phyloP scores from a whole-genome alignment of 1,284 basidiomycete genomes.

The Phylloboletellus chloephorus region DNA sequence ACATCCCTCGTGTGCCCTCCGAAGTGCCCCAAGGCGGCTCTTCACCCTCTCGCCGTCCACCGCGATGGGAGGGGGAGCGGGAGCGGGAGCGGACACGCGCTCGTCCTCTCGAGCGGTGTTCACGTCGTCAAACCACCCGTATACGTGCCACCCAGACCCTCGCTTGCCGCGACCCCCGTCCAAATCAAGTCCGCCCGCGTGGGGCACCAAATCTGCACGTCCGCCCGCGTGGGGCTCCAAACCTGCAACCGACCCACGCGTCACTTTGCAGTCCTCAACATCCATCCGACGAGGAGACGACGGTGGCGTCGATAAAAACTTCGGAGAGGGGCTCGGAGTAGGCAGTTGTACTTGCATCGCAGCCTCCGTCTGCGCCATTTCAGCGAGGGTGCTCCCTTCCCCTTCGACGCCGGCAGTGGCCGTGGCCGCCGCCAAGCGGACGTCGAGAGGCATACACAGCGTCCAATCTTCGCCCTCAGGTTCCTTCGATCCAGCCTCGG shows the following conservation, averaged over 20 bases:
- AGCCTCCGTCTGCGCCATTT: not conserved
- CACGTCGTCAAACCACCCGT: conserved; percentile 31
- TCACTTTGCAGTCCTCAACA: conserved; percentile 10
- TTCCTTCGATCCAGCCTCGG: conserved; percentile 6
- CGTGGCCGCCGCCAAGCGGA: conserved; percentile 3
- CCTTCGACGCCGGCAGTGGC: conserved; percentile 2
- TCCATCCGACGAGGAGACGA: conserved; percentile 7
- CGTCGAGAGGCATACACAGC: conserved; percentile 30
- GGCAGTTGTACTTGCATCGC: conserved; percentile 18
- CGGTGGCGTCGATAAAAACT: conserved; percentile 8
- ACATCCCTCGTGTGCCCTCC: conserved; percentile 4
- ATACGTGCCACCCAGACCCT: conserved; percentile 31
- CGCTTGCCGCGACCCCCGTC: conserved; percentile 29
- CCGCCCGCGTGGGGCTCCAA: conserved; percentile 29
- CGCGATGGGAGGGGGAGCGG: no score
- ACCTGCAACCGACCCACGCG: conserved; percentile 19
- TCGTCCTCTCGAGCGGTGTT: conserved; percentile 3
- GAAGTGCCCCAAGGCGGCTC: conserved; percentile 16
- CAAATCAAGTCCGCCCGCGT: conserved; percentile 29
- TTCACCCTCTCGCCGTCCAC: conserved; percentile 6
- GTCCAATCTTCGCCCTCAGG: conserved; percentile 28
- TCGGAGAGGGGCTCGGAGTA: conserved; percentile 29
- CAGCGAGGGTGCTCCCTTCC: conserved; percentile 1
- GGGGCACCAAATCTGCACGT: conserved; percentile 24
- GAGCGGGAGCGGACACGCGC: not conserved